Conservation (phyloP, 805 yeast species). For the Komagataella pastoris region DNA sequence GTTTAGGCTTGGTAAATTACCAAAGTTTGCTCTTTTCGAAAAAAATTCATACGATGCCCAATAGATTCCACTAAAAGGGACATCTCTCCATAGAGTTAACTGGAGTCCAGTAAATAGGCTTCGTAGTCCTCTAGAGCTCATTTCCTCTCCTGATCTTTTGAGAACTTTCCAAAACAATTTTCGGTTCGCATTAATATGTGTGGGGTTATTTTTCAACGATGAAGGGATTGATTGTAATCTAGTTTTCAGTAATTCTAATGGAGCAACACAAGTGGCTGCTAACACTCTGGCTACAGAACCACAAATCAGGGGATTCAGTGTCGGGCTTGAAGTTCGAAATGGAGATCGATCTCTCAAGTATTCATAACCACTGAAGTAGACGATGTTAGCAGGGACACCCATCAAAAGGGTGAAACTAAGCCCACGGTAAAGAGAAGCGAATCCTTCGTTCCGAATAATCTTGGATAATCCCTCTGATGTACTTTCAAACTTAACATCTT, state of each 20-base stretch:
- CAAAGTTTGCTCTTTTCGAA: slow-evolving; percentile 9
- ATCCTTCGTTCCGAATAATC: slow-evolving; percentile 65
- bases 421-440: slow-evolving; percentile 77
- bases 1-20: slow-evolving; percentile 10
- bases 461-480: slow-evolving; percentile 62
- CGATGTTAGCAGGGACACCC: slow-evolving; percentile 89
- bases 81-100: slow-evolving; percentile 92
- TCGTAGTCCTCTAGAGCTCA: slow-evolving; percentile 40
- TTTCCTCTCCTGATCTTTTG: slow-evolving; percentile 21
- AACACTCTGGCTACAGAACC: slow-evolving; percentile 75
- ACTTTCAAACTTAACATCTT: slow-evolving; percentile 35
- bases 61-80: slow-evolving; percentile 90
- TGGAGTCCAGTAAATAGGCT: slow-evolving; percentile 76
- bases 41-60: slow-evolving; percentile 77
- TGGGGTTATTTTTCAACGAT: slow-evolving; percentile 10
- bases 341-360: slow-evolving; percentile 68
- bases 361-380: slow-evolving; percentile 91
- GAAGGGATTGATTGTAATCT: slow-evolving; percentile 77
- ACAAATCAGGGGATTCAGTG: slow-evolving; percentile 64
- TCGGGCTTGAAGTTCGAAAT: slow-evolving; percentile 18
- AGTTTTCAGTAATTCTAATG: slow-evolving; percentile 78
- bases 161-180: slow-evolving; percentile 25
- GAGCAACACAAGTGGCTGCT: slow-evolving; percentile 79
- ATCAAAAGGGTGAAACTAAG: slow-evolving; percentile 67
- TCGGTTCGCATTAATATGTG: slow-evolving; percentile 14